These are phyloP conservation scores for Leucosporidium yakuticum DNA, from an alignment of 768 basidiomycete genomes.

Conservation along the genomic window DNA sequence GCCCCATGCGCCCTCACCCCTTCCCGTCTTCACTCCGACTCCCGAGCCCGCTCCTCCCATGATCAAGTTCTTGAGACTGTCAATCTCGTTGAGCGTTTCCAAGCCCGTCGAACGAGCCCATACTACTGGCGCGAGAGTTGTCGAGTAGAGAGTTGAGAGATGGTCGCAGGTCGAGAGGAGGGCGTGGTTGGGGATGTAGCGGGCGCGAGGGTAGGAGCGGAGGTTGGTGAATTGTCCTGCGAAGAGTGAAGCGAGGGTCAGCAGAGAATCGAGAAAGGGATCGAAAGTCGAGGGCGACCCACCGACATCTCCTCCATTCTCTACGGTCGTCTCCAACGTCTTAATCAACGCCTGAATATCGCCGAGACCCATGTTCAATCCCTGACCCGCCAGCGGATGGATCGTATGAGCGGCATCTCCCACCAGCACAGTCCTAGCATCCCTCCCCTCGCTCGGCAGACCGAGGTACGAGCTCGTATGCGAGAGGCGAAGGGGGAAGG, in stretches of 20 bases:
- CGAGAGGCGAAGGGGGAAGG: constrained; percentile 80
- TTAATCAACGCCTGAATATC: constrained; percentile 70
- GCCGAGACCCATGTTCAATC: constrained; percentile 84
- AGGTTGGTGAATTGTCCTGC: constrained; percentile 70
- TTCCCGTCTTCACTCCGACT: constrained; percentile 17
- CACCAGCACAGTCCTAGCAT: constrained; percentile 72
- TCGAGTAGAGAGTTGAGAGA: constrained; percentile 71
- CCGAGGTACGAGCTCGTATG: constrained; percentile 85
- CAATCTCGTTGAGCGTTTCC: constrained; percentile 85
- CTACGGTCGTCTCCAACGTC: constrained; percentile 57
- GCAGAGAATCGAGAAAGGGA: neutral
- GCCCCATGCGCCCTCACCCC: neutral
- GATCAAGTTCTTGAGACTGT: constrained; percentile 69
- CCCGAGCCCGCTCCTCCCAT: constrained; percentile 67
- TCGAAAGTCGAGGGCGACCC: constrained; percentile 37
- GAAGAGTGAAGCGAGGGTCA: neutral
- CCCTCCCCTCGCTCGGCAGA: constrained; percentile 44
- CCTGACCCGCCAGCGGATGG: constrained; percentile 93
- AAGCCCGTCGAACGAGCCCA: constrained; percentile 82
- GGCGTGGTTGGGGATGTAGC: constrained; percentile 81
- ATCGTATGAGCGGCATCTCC: constrained; percentile 95
- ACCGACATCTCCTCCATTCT: constrained; percentile 77
- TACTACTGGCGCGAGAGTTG: constrained; percentile 46
- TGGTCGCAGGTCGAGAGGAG: constrained; percentile 81
- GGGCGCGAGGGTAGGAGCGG: constrained; percentile 65